Evolutionary conservation across 106 monocot genomes (phyloP), one percentile per base, ranked within the genome.

Genomic region (Apostasia ramifera): DNA sequence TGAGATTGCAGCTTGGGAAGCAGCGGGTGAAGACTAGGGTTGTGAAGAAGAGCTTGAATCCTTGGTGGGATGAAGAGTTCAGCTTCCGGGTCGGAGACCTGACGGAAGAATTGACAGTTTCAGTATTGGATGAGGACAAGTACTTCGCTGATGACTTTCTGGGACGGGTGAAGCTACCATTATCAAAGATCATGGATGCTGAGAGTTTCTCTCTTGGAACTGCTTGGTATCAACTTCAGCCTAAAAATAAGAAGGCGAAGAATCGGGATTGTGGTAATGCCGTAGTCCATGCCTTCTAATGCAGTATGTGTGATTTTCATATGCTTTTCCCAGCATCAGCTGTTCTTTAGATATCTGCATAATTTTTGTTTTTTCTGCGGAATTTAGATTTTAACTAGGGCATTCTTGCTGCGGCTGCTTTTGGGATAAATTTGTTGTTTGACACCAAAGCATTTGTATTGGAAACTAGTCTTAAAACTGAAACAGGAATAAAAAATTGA

Each of bases 41-140:
- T 10, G 67, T 84, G 38, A 81, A 78, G 65, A 88, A 76, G 69
- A 76, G 13, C 72, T 51, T 93, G 73, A 86, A 78, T 47, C 93
- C 93, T 3, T 12, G 26, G 1, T 93, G 93, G 93, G 83, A 93
- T 55, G 93, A 93, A 57, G 77, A 93, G 61, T 93, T 93, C 70
- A 63, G 13, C 45, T 93, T 88, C 56, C 49, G 51, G 44, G 88
- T 89, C 6, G 83, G 83, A 53, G 86, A 93, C 61, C 70, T 93
- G 1, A 73, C 42, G 4, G 84, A 86, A 45, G 83, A 89, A 66
- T 77, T 93, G 42, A 71, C 43, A 44, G 40, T 93, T 9, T 80
- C 70, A 8, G 86, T 89, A 0, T 47, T 86, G 56, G 81, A 93
- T 50, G 85, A 89, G 51, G 88, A 86, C 71, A 93, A 84, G 70